phyloP scores from a whole-genome alignment of 805 yeast genomes.

The Metschnikowia lochheadii region DNA sequence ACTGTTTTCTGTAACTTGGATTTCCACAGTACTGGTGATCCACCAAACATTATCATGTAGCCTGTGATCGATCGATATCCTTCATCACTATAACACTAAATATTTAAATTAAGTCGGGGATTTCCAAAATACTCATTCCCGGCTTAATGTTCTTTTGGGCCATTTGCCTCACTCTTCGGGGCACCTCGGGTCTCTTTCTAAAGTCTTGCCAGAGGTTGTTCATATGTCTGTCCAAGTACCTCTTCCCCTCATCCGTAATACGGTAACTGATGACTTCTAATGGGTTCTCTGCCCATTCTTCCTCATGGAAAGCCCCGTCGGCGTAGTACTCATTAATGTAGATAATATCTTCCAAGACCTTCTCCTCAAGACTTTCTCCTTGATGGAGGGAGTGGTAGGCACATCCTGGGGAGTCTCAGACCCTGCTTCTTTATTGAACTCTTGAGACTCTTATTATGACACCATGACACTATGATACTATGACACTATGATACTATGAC shows the following conservation, averaged over 20 bases:
- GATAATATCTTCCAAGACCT: conserved; percentile 39
- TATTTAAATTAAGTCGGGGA: conserved; percentile 87
- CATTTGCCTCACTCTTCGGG: conserved; percentile 81
- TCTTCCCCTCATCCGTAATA: conserved; percentile 79
- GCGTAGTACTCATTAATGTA: conserved; percentile 68
- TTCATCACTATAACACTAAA: too few relatives aligned
- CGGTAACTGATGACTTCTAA: conserved; percentile 63
- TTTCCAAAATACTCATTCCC: conserved; percentile 87
- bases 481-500: too few relatives aligned
- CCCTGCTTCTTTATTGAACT: neutral
- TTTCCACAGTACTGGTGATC: too few relatives aligned
- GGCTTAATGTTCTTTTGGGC: conserved; percentile 75
- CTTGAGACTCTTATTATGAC: neutral
- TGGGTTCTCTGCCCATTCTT: conserved; percentile 79
- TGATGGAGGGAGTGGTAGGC: neutral
- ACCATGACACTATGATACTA: too few relatives aligned
- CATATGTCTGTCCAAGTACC: conserved; percentile 67
- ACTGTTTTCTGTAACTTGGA: too few relatives aligned
- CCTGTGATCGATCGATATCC: too few relatives aligned
- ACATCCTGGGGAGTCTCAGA: neutral
- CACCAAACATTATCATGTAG: too few relatives aligned
- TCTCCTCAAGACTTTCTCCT: too few relatives aligned
- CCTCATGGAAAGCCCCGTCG: conserved; percentile 75
- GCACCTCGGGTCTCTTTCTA: conserved; percentile 95
- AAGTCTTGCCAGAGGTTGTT: conserved; percentile 75